phyloP scores from a whole-genome alignment of 495 filamentous ascomycete species.

The Neurospora terricola region DNA sequence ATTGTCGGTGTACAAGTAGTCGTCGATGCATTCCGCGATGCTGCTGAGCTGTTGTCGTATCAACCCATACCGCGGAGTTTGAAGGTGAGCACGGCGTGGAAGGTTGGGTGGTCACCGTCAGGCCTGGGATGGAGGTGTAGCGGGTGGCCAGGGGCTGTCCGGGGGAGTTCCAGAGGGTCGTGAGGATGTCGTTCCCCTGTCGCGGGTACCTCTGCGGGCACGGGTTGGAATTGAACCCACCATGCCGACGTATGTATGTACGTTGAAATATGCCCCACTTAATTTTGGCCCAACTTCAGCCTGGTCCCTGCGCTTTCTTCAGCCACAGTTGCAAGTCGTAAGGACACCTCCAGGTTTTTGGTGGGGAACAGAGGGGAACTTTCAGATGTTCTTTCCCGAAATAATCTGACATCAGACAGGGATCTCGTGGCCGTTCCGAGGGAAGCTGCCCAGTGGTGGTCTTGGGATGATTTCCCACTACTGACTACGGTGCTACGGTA shows the following conservation, averaged over 20 bases:
- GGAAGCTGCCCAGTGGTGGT: not conserved
- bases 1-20: not conserved
- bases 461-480: not conserved
- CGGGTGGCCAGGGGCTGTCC: not conserved
- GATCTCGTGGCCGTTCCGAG: not conserved
- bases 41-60: not conserved
- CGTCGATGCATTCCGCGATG: not conserved
- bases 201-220: not conserved
- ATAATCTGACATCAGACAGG: not conserved
- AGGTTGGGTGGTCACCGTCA: not conserved
- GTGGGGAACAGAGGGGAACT: not conserved
- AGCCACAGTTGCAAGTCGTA: not conserved
- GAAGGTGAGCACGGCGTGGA: not conserved
- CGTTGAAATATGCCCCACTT: not conserved
- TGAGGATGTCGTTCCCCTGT: not conserved
- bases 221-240: not conserved
- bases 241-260: not conserved
- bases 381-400: not conserved
- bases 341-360: not conserved
- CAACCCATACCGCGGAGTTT: not conserved
- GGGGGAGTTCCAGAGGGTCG: not conserved
- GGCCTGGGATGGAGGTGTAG: not conserved
- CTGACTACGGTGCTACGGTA: not conserved
- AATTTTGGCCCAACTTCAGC: not conserved
- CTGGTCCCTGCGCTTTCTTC: not conserved